Base-by-base conservation (phyloP, 768 basidiomycete species). In the Calocera cornea region DNA sequence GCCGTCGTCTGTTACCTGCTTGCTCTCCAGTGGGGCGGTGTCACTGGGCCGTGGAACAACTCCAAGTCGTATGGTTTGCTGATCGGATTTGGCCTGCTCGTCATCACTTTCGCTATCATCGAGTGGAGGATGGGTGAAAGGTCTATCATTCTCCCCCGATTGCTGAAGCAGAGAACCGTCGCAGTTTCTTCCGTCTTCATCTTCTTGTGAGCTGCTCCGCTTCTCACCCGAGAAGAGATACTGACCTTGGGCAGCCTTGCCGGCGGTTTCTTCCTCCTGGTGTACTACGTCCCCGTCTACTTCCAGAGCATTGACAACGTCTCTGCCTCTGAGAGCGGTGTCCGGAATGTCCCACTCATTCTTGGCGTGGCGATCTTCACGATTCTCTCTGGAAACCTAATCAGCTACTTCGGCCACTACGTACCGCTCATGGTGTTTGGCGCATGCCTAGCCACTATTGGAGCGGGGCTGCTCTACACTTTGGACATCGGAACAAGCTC, bases 271-370 rank as follows among this genome's bases (percentile, higher is more conserved):
- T 60, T 60, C 54, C 54, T 60, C 31, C 54, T 60, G 14, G 54
- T 60, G 10, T 60, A 60, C 54, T 60, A 60, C 19, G 54, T 60
- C 19, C 54, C 54, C 16, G 31, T 60, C 54, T 60, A 60, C 31
- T 60, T 60, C 54, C 54, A 60, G 19, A 60, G 54, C 34, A 54
- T 70, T 27, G 54, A 60, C 54, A 60, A 60, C 31, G 54, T 60
- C 54, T 60, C 54, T 10, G 54, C 54, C 11, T 60, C 54, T 22
- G 54, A 60, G 54, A 60, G 54, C 54, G 54, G 54, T 2, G 54
- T 60, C 14, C 54, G 54, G 14, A 60, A 60, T 22, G 54, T 60
- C 27, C 54, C 54, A 19, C 54, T 60, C 27, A 60, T 60, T 19
- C 54, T 60, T 22, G 54, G 14, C 11, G 27, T 31, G 5, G 54